phyloP scores from a whole-genome alignment of 2,329 filamentous ascomycete genomes.

The Arachnomyces sp. region DNA sequence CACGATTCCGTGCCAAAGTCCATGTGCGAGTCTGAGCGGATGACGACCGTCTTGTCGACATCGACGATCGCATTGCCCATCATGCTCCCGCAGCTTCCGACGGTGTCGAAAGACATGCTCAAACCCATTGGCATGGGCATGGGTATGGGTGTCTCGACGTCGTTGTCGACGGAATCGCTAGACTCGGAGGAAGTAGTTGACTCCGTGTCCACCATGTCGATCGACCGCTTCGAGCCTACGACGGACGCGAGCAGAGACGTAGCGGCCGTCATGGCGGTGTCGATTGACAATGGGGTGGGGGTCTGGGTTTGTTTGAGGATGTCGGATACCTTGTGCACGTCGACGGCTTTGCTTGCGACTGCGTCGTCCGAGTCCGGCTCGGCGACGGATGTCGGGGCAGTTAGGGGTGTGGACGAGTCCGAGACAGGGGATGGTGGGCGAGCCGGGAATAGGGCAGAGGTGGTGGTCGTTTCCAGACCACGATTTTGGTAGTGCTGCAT shows the following conservation, averaged over 20 bases:
- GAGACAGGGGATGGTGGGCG: conserved; percentile 36
- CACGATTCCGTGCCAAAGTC: conserved; percentile 44
- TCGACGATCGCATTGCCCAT: conserved; percentile 29
- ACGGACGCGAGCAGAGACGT: background rate
- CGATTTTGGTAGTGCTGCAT: conserved; percentile 18
- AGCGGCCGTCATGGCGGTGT: too few relatives aligned
- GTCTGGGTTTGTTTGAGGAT: too few relatives aligned
- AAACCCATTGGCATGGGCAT: conserved; percentile 3
- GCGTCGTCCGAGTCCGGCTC: conserved; percentile 20
- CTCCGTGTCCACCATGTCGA: conserved; percentile 29
- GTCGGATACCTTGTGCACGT: too few relatives aligned
- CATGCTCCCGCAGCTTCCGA: conserved; percentile 22
- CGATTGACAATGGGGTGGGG: too few relatives aligned
- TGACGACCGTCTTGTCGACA: conserved; percentile 18
- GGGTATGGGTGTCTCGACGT: conserved; percentile 2
- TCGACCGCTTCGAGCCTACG: conserved; percentile 3
- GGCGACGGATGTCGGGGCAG: conserved; percentile 28
- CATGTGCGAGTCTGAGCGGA: conserved; percentile 28
- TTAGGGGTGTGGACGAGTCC: conserved; percentile 33
- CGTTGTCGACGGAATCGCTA: conserved; percentile 16
- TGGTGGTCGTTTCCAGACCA: conserved; percentile 27
- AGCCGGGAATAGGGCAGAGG: conserved; percentile 30
- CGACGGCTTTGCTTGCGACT: conserved; percentile 9
- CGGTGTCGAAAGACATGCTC: conserved; percentile 16
- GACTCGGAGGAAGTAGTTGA: conserved; percentile 37